Base-by-base conservation (phyloP, 805 yeast genomes). In the Kodamaea kaohsiungensis region DNA sequence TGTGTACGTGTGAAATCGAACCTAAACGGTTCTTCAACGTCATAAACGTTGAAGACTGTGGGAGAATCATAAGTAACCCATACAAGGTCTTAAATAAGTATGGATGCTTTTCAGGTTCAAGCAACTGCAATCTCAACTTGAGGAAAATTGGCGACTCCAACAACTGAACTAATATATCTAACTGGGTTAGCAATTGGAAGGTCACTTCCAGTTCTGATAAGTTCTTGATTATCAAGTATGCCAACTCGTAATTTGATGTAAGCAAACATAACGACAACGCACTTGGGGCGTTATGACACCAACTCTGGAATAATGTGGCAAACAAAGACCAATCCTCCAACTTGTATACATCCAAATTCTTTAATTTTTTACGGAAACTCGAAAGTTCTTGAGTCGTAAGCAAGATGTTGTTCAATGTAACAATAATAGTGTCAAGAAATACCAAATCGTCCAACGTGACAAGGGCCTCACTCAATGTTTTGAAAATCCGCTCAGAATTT, bases 91-190 rank as follows among this genome's bases (percentile, higher is more conserved):
- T 90, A 77, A 87, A 89, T 35, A 95, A 72, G 63, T 81, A 88
- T 0, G 96, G 96, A 65, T 88, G 81, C 58, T 81, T 83, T 48
- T 86, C 89, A 1, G 97, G 97, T 64, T 90, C 96, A 47, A 95
- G 73, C n/a, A 95, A 74, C 69, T 93, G 97, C 52, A 95, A 74
- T 55, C 99, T 81, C 58, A 92, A 77, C 61, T 88, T 85, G 16
- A 96, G 87, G 68, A 95, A 92, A 1, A 91, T 92, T 1, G 98
- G 98, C 1, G 96, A 87, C 69, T 95, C 99, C 13, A 95, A 75
- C 27, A 93, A 72, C 68, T 95, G 98, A 7, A 95, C 96, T 42
- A 95, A 75, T 27, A 91, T 82, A 71, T 95, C 99, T 49, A 95
- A 76, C 64, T 95, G 98, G 0, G 95, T 85, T 51, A 95, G 77